A percentile compares a stretch with the other conserved stretches of the same genome.
Evolutionary conservation across 495 filamentous ascomycete species (phyloP).

Genomic region (Penicillium crystallinum): DNA sequence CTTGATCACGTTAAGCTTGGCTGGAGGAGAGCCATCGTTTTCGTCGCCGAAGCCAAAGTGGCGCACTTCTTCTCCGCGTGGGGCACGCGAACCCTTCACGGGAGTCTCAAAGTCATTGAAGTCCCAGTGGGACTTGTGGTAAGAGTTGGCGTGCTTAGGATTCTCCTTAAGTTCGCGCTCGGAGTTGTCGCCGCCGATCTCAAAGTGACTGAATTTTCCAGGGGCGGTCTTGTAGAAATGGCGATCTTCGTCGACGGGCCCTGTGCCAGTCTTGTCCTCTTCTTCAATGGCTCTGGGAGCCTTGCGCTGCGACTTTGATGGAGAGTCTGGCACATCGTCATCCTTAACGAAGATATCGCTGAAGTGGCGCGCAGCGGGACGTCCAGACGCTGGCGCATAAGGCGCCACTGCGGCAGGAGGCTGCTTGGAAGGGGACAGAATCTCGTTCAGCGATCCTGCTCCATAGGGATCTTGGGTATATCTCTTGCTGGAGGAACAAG

Average conservation of each 20-base stretch:
- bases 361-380: constrained; percentile 58
- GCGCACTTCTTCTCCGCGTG: constrained; percentile 50
- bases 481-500: constrained; percentile 17
- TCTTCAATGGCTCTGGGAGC: constrained; percentile 59
- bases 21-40: constrained; percentile 49
- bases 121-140: constrained; percentile 68
- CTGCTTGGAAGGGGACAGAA: constrained; percentile 23
- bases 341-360: constrained; percentile 58
- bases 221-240: constrained; percentile 54
- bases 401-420: constrained; percentile 25
- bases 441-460: constrained; percentile 20
- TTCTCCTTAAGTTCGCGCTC: constrained; percentile 33
- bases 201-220: constrained; percentile 81
- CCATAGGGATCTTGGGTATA: constrained; percentile 23
- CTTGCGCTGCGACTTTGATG: constrained; percentile 55
- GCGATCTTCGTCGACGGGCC: constrained; percentile 34
- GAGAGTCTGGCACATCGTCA: constrained; percentile 42
- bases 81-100: constrained; percentile 56
- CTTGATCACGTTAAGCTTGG: constrained; percentile 51
- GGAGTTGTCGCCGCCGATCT: constrained; percentile 61
- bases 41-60: constrained; percentile 72
- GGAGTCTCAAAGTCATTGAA: constrained; percentile 85
- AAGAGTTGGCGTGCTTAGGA: constrained; percentile 46
- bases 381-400: constrained; percentile 45
- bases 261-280: constrained; percentile 19